Evolutionary conservation across 2,329 filamentous ascomycete genomes (phyloP).

Genomic region (Claviceps sp.): DNA sequence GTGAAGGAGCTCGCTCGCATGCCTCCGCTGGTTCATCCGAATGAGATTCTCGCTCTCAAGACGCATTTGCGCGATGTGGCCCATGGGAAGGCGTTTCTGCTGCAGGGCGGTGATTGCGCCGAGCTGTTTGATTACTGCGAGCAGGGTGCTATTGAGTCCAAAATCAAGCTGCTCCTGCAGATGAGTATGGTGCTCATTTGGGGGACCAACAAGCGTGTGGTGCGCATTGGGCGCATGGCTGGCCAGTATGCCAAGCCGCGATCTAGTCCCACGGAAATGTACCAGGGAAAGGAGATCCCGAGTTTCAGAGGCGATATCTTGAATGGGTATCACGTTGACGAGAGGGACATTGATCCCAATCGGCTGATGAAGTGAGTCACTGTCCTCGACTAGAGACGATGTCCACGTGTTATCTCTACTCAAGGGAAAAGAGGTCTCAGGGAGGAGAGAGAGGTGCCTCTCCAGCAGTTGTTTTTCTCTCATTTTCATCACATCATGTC

Average conservation of each 20-base stretch:
- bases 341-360: slow-evolving; percentile 67
- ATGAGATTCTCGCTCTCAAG: slow-evolving; percentile 70
- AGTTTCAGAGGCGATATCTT: slow-evolving; percentile 93
- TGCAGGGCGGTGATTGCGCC: slow-evolving; percentile 94
- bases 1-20: slow-evolving; percentile 52
- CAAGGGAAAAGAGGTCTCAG: no score
- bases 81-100: slow-evolving; percentile 76
- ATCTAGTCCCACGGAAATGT: slow-evolving; percentile 72
- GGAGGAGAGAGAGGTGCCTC: background rate
- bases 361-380: slow-evolving; percentile 55
- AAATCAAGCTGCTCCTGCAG: slow-evolving; percentile 91
- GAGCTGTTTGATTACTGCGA: slow-evolving; percentile 96
- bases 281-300: slow-evolving; percentile 68
- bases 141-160: slow-evolving; percentile 78
- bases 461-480: background rate
- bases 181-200: slow-evolving; percentile 95
- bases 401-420: background rate
- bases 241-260: slow-evolving; percentile 96
- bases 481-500: background rate
- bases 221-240: slow-evolving; percentile 90
- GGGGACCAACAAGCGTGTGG: slow-evolving; percentile 68
- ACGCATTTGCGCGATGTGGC: slow-evolving; percentile 73
- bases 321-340: slow-evolving; percentile 70
- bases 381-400: background rate
- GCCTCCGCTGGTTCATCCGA: slow-evolving; percentile 66